Evolutionary conservation across 805 yeast species (phyloP).

Genomic region (Cyberlindnera suaveolens): DNA sequence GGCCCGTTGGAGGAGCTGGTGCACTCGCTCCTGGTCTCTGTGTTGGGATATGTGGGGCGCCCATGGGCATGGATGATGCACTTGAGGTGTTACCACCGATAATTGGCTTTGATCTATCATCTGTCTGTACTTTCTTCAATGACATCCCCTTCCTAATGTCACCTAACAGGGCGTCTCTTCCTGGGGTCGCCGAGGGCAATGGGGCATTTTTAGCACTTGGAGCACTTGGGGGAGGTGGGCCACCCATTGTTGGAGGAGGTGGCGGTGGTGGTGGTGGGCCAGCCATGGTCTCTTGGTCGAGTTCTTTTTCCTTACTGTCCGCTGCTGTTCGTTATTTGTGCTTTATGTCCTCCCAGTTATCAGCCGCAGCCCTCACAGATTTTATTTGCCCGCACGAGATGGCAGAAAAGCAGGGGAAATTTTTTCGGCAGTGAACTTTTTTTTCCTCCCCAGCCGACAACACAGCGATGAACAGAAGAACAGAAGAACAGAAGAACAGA

Average conservation of each 20-base stretch:
- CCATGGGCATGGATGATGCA: not conserved
- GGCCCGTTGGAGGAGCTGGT: constrained; percentile 15
- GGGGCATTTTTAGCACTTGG: constrained; percentile 35
- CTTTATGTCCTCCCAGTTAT: no score
- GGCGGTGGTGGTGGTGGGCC: constrained; percentile 66
- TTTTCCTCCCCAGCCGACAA: no score
- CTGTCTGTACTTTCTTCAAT: constrained; percentile 58
- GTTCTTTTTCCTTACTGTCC: no score
- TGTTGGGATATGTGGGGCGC: constrained; percentile 2
- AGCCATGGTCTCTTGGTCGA: constrained; percentile 16
- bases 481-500: no score
- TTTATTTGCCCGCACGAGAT: no score
- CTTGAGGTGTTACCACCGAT: constrained; percentile 24
- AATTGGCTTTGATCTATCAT: constrained; percentile 59
- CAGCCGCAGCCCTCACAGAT: no score
- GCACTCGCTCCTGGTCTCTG: constrained; percentile 11
- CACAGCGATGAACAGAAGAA: no score
- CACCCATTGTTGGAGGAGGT: constrained; percentile 43
- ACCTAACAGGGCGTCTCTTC: constrained; percentile 59
- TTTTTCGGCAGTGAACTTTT: no score
- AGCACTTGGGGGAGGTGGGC: constrained; percentile 45
- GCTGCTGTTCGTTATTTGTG: no score
- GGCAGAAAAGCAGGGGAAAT: no score
- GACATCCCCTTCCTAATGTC: constrained; percentile 71
- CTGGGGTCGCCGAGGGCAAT: constrained; percentile 29